Base-by-base conservation (phyloP, 345 rosid genomes). In the Eucalyptus pauciflora region DNA sequence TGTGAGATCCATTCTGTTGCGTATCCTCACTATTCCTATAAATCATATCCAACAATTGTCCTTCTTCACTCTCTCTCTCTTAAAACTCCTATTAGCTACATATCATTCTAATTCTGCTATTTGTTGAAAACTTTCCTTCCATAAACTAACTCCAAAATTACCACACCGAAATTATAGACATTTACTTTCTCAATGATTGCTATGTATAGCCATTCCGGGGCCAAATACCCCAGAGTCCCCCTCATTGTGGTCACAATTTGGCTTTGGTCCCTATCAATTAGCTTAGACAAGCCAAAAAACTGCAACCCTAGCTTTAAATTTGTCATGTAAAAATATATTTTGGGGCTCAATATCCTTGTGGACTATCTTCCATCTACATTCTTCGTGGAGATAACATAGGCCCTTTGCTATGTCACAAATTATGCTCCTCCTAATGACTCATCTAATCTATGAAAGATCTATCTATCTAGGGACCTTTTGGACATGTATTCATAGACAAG, bases 351-450 rank as follows among this genome's bases (percentile, higher is more conserved):
- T 83, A n/a, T 89, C 51, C 58, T 81, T 71, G 60, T 89, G 87
- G 8, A 86, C n/a, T 0, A 80, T 89, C 13, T 88, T 90, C 51
- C 86, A 90, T 33, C 87, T 86, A 56, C 93, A 91, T 56, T 90
- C 90, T 67, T 90, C 88, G 10, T 83, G 93, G 33, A 91, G 94
- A 86, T 93, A 91, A 18, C 56, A 51, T 13, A 93, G 86, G 50
- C 93, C 94, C 87, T 89, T 93, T 17, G 92, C 90, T 52, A 93
- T 83, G 67, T 89, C 93, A 33, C 50, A 89, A 9, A 91, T 89
- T 41, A 93, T 91, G 86, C 88, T 92, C 88, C 88, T 93, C 71
- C 88, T 86, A 31, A 52, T 11, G 37, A 81, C 4, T 80, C 15
- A 7, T 87, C 85, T n/a, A 13, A 50, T 54, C 49, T 50, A 20